Evolutionary conservation across 257 asterid genomes (phyloP), one percentile per base, ranked within the genome.

Genomic region (Henckelia pumila): DNA sequence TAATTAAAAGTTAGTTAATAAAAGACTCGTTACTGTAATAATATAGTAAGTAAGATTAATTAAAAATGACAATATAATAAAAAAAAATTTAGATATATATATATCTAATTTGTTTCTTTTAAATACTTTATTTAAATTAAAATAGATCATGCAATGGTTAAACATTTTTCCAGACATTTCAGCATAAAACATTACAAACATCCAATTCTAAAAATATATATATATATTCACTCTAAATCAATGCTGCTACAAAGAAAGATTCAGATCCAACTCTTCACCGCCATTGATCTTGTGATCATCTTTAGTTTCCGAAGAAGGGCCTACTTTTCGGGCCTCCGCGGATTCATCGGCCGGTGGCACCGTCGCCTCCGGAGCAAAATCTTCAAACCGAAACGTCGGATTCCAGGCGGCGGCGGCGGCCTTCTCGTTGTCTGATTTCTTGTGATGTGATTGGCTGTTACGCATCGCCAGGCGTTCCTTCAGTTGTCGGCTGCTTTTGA

Each of bases 401-500:
- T n/a, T 26, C 44, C 61, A 9, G 7, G 37, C 30, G 76, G 72
- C 64, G 75, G 47, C 68, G 33, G 35, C 11, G 25, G 55, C 11
- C 1, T 22, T 49, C 8, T 57, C 63, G 4, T 7, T 61, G 29
- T 52, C 37, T 33, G 21, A 47, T 47, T 47, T 47, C 55, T 16
- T 47, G 21, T 1, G 1, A 21, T 16, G 55, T 17, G 55, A 47
- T 20, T 20, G 28, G 44, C 16, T 20, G 63, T 56, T 19, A 33
- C 29, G 26, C 23, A 16, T 66, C 26, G 1, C 56, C 49, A 56
- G 30, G 1, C 60, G 75, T 6, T 75, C 69, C 7, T 70, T 71
- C 52, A 72, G 57, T 29, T 79, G 67, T 49, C 78, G 55, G 13
- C 63, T 79, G 78, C 66, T 79, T 21, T 69, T 79, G 21, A 75